Base-by-base conservation (phyloP, 2,329 filamentous ascomycete genomes). In the Microcyclospora tardicrescens region DNA sequence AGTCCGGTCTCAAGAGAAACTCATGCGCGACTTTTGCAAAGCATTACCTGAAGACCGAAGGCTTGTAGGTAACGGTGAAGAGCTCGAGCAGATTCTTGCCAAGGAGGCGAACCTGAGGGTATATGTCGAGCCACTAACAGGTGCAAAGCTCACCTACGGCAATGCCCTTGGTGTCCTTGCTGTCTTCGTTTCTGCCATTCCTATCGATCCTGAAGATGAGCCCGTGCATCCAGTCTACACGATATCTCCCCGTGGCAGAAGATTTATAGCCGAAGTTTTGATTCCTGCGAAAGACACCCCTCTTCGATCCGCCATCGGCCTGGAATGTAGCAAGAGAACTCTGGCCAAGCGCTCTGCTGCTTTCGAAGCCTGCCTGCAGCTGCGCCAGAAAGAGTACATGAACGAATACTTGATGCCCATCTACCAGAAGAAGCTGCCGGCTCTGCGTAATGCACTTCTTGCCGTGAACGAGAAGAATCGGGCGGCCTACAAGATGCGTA, bases 261-360 rank as follows among this genome's bases (percentile, higher is more conserved):
- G 73, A 16, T 95, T 79, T 50, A 58, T 79, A 32, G 86, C 83
- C 46, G 84, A 94, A 52, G 76, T 93, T 1, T 69, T 84, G 10
- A 64, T 98, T 16, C 89, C 91, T 0, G 73, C 78, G 10, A 70
- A 69, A 15, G 30, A 32, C 10, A 82, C 85, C 0, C 85, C 84
- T 0, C 64, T 95, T 28, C 72, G 70, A 39, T 77, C 74, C 24
- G 69, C 74, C 5, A 67, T 69, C 10, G 89, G 91, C 5, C 66
- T 63, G 6, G 63, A 75, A 0, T 75, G 79, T 39, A 57, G 66
- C 6, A 83, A 71, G 41, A 96, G 94, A 59, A 69, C 77, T 24
- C 63, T 81, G 13, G 89, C 91, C 4, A 93, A 91, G 58, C 84
- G 84, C 47, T 84, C 87, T 0, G 89, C 87, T 2, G 89, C 91